phyloP scores from a whole-genome alignment of 108 stramenopile species.

The Cyclostephanos tholiformis region DNA sequence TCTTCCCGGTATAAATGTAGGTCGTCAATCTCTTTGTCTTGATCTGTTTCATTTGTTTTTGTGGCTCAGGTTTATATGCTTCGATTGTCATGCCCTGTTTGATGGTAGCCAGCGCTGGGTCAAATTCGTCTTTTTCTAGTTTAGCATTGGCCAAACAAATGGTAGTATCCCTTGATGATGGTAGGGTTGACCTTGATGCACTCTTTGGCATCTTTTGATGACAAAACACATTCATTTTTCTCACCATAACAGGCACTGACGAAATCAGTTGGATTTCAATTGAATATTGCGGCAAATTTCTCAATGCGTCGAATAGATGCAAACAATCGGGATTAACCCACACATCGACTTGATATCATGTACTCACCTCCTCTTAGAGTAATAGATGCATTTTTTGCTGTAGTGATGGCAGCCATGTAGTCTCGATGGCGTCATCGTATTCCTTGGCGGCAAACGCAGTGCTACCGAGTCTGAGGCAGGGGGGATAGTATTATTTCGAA shows the following conservation, averaged over 20 bases:
- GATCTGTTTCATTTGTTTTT: slow-evolving; percentile 69
- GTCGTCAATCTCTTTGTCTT: slow-evolving; percentile 59
- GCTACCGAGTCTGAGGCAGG: slow-evolving; percentile 81
- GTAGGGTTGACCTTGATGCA: slow-evolving; percentile 86
- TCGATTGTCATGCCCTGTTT: slow-evolving; percentile 83
- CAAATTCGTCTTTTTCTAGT: slow-evolving; percentile 77
- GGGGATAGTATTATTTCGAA: not conserved
- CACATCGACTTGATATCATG: slow-evolving; percentile 1
- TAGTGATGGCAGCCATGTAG: slow-evolving; percentile 88
- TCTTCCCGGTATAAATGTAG: too few relatives aligned
- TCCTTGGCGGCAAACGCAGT: slow-evolving; percentile 79
- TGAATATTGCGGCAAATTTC: too few relatives aligned
- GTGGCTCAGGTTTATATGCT: slow-evolving; percentile 76
- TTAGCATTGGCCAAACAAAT: slow-evolving; percentile 85
- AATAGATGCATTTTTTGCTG: slow-evolving; percentile 89
- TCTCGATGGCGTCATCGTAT: slow-evolving; percentile 82
- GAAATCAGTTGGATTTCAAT: not conserved
- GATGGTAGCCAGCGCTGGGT: slow-evolving; percentile 76
- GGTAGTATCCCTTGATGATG: slow-evolving; percentile 93
- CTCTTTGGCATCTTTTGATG: slow-evolving; percentile 86
- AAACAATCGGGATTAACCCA: not conserved
- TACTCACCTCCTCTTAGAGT: slow-evolving; percentile 87
- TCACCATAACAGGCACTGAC: slow-evolving; percentile 83
- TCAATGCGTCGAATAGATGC: too few relatives aligned
- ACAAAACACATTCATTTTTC: slow-evolving; percentile 66